A percentile compares a stretch with the other conserved stretches of the same genome.
Evolutionary conservation across 345 rosid genomes (phyloP).

Genomic region (Reutealis trisperma): DNA sequence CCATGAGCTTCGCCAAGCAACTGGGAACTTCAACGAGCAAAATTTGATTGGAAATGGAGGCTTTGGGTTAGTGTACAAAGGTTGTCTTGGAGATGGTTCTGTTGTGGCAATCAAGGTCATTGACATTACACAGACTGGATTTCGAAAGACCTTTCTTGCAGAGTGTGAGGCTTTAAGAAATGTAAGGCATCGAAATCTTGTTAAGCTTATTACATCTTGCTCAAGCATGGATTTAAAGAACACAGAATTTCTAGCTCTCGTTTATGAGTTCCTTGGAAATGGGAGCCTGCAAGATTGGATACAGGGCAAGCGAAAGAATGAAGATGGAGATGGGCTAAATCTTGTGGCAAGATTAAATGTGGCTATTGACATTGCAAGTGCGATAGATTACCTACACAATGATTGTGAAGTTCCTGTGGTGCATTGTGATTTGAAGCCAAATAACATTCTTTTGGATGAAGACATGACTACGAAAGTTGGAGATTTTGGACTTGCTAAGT

Average conservation of each 20-base stretch:
- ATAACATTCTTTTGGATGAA: not conserved
- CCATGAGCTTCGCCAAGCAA: constrained; percentile 46
- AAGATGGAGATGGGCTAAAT: constrained; percentile 37
- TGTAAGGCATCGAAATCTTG: constrained; percentile 53
- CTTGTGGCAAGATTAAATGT: constrained; percentile 47
- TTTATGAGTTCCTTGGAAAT: constrained; percentile 46
- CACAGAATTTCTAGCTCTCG: constrained; percentile 52
- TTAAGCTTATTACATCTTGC: constrained; percentile 56
- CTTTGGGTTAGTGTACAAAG: constrained; percentile 40
- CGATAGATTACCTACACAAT: constrained; percentile 54
- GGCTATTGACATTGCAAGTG: constrained; percentile 47
- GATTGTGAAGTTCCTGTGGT: constrained; percentile 47
- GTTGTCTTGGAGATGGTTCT: constrained; percentile 31
- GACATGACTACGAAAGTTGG: constrained; percentile 43
- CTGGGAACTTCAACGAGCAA: constrained; percentile 33
- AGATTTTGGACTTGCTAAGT: constrained; percentile 55
- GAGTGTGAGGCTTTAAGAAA: constrained; percentile 53
- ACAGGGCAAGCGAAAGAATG: constrained; percentile 30
- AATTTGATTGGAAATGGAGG: constrained; percentile 53
- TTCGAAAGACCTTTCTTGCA: constrained; percentile 45
- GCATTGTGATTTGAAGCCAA: constrained; percentile 49
- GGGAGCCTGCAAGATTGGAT: constrained; percentile 58
- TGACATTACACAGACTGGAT: constrained; percentile 34
- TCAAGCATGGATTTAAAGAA: constrained; percentile 44
- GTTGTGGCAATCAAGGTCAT: constrained; percentile 47